phyloP scores from a whole-genome alignment of 2,329 filamentous ascomycete genomes.

The Colletotrichum aenigma region DNA sequence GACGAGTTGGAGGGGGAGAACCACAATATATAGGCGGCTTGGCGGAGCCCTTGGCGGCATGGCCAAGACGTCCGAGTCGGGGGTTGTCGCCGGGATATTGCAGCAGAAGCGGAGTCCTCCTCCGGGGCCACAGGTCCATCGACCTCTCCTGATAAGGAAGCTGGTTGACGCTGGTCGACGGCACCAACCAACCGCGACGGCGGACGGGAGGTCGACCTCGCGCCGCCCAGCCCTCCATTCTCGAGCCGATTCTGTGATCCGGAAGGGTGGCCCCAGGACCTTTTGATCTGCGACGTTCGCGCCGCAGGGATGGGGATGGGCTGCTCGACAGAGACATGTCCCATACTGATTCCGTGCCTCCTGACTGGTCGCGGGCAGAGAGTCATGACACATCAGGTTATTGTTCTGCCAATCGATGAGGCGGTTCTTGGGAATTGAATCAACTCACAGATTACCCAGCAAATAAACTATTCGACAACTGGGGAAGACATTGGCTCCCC shows the following conservation, averaged over 20 bases:
- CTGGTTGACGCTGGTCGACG: not conserved
- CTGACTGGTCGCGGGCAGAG: not conserved
- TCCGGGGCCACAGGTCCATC: not conserved
- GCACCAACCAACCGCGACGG: not conserved
- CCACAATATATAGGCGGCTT: constrained; percentile 2
- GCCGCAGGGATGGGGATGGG: not conserved
- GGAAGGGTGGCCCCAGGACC: not conserved
- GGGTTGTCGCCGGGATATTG: not conserved
- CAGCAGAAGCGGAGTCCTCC: not conserved
- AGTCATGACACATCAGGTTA: not conserved
- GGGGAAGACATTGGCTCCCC: not conserved
- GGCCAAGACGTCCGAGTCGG: constrained; percentile 1
- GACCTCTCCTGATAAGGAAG: constrained; percentile 1
- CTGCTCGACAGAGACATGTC: not conserved
- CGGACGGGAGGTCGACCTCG: not conserved
- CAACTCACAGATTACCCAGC: constrained; percentile 6
- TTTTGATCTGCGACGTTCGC: constrained; percentile 3
- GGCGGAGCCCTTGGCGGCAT: constrained; percentile 2
- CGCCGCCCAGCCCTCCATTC: not conserved
- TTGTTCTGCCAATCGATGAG: not conserved
- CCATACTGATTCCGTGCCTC: not conserved
- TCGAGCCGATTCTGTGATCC: not conserved
- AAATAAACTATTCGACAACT: constrained; percentile 8
- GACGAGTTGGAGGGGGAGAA: not conserved
- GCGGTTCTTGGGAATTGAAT: not conserved